Evolutionary conservation across 2,329 filamentous ascomycete species (phyloP).

Genomic region (Chrysoporthe cubensis): DNA sequence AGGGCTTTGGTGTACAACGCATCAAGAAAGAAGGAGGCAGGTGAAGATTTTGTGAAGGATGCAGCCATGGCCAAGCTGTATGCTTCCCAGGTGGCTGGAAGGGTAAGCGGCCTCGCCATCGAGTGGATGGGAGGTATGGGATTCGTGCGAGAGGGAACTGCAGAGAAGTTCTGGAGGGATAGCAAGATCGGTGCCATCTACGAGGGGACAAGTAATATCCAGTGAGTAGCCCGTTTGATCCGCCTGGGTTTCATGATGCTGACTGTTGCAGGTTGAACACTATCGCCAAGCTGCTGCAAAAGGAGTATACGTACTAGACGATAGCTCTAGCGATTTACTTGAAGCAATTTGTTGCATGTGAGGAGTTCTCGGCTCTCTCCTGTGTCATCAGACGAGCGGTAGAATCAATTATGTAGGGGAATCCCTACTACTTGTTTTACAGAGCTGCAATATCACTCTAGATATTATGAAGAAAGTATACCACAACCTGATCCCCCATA

Average conservation of each 20-base stretch:
- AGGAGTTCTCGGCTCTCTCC: not conserved
- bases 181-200: conserved; percentile 99
- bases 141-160: conserved; percentile 92
- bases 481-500: not conserved
- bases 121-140: conserved; percentile 99
- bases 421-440: not conserved
- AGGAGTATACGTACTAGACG: conserved; percentile 57
- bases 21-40: conserved; percentile 95
- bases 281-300: conserved; percentile 65
- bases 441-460: not conserved
- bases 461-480: not conserved
- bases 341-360: not conserved
- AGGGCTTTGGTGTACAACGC: conserved; percentile 95
- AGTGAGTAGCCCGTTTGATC: conserved; percentile 49
- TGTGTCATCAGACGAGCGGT: not conserved
- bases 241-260: conserved; percentile 26
- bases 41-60: conserved; percentile 91
- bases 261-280: conserved; percentile 57
- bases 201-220: conserved; percentile 84
- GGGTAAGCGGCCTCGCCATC: conserved; percentile 81
- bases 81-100: conserved; percentile 87
- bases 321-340: not conserved
- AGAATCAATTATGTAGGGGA: too few relatives aligned
- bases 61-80: conserved; percentile 98
- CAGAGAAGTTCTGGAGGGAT: conserved; percentile 97